Base-by-base conservation (phyloP, 495 filamentous ascomycete species). In the Aspergillus hancockii region DNA sequence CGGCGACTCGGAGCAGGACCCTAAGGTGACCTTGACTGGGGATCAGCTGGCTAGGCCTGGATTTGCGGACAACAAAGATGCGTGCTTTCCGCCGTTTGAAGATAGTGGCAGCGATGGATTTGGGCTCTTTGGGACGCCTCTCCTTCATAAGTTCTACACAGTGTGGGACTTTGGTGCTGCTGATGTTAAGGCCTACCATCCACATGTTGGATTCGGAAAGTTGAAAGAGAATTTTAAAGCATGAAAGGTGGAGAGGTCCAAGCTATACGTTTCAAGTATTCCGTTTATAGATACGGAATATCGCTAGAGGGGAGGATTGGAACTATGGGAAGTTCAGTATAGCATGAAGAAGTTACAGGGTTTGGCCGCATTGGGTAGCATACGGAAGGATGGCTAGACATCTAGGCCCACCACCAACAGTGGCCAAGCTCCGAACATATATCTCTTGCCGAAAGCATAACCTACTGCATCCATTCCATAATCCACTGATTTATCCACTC, bases 401-500 rank as follows among this genome's bases (percentile, higher is more conserved):
- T n/a, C n/a, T n/a, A n/a, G n/a, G n/a, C n/a, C n/a, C n/a, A n/a
- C n/a, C n/a, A n/a, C n/a, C n/a, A n/a, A n/a, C n/a, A n/a, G n/a
- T n/a, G n/a, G n/a, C n/a, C n/a, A n/a, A n/a, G n/a, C n/a, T n/a
- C n/a, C n/a, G n/a, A n/a, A n/a, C n/a, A n/a, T n/a, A n/a, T n/a
- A n/a, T n/a, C n/a, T n/a, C 3, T 7, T 28, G 25, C 25, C 25
- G 25, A 28, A 7, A 7, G 7, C 7, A 28, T 28, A 10, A 10
- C 13, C 12, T 14, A 36, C 34, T 10, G 34, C 2, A 54, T 14
- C 68, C 70, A 71, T 49, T 71, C 68, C 9, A 36, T 13, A 28
- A 70, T 49, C 70, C 68, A 73, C 56, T 73, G 68, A 23, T 47
- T 14, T 28, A 73, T 50, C 68, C 68, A 73, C 22, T 65, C 61